Percentiles rank a stretch among this genome's conserved stretches.
Evolutionary conservation across 306 rosid genomes (phyloP).

Genomic region (Vigna angularis): DNA sequence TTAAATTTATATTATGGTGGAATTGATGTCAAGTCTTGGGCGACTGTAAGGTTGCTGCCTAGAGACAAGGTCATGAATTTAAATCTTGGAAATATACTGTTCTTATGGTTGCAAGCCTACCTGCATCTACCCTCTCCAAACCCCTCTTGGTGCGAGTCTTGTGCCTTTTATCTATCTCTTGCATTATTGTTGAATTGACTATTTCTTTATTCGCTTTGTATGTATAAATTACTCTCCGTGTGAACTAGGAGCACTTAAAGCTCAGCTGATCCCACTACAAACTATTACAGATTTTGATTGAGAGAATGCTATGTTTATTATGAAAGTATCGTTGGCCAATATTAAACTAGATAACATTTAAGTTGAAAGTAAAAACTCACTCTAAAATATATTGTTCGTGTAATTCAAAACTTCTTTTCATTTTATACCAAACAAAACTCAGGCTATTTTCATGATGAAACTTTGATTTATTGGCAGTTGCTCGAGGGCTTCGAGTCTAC

Average conservation of each 20-base stretch:
- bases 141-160: background rate
- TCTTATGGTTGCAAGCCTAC: background rate
- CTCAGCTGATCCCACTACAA: background rate
- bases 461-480: conserved; percentile 59
- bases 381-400: background rate
- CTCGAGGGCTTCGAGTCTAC: conserved; percentile 70
- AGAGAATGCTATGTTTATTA: conserved; percentile 13
- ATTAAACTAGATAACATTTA: conserved; percentile 3
- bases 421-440: conserved; percentile 15
- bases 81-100: background rate
- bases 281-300: background rate
- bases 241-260: background rate
- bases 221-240: background rate
- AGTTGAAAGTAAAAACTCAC: background rate
- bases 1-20: background rate
- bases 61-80: background rate
- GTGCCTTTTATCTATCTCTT: background rate
- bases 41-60: background rate
- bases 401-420: background rate
- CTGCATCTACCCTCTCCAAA: background rate
- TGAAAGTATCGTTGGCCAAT: background rate
- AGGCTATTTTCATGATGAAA: conserved; percentile 17
- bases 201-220: background rate
- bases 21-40: background rate
- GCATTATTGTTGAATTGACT: background rate